phyloP scores from a whole-genome alignment of 2,329 filamentous ascomycete genomes.

The Epichloe gansuensis region DNA sequence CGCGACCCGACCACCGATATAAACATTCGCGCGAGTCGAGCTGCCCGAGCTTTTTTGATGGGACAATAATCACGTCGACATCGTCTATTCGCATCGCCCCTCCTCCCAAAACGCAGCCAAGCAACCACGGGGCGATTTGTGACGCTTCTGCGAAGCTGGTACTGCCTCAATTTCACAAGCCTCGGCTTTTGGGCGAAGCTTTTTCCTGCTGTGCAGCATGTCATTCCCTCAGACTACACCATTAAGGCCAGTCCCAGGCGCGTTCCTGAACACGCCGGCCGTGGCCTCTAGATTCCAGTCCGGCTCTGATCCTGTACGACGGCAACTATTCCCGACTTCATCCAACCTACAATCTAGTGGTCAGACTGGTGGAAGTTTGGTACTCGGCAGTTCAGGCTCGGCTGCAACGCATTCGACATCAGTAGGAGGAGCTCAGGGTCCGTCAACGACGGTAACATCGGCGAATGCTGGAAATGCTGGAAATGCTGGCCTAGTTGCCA shows the following conservation, averaged over 20 bases:
- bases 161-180: background rate
- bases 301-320: conserved; percentile 33
- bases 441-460: conserved; percentile 12
- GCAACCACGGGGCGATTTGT: background rate
- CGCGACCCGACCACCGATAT: conserved; percentile 1
- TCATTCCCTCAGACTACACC: conserved; percentile 49
- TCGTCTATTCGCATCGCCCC: background rate
- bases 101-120: background rate
- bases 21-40: background rate
- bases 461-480: conserved; percentile 14
- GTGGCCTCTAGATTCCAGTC: conserved; percentile 35
- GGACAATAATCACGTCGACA: conserved; percentile 5
- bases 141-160: background rate
- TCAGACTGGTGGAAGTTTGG: conserved; percentile 6
- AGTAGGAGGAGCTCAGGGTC: background rate
- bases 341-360: conserved; percentile 13
- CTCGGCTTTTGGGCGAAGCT: background rate
- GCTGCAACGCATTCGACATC: background rate
- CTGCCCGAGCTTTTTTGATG: conserved; percentile 4
- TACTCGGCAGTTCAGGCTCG: conserved; percentile 6
- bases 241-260: conserved; percentile 59
- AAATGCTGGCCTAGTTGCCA: conserved; percentile 17
- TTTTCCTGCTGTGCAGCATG: conserved; percentile 27
- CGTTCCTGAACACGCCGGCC: conserved; percentile 64
- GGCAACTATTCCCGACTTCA: conserved; percentile 33